These are phyloP conservation scores for Rhizopogon roseolus DNA, from an alignment of 768 basidiomycete species.

Conservation along the genomic window DNA sequence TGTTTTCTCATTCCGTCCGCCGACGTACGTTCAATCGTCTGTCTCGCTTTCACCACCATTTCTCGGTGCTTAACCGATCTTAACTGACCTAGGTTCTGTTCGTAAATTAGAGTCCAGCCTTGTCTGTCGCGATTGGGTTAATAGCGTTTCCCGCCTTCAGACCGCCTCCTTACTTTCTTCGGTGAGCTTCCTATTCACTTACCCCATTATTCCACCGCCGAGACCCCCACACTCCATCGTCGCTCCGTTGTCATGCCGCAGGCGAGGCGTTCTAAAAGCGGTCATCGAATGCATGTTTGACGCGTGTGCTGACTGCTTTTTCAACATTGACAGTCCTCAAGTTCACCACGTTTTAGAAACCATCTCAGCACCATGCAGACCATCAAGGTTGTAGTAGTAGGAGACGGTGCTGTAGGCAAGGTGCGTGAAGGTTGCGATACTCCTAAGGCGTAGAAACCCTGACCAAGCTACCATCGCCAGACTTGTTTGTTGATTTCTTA, in stretches of 20 bases:
- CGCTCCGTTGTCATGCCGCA: constrained; percentile 27
- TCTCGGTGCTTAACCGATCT: constrained; percentile 1
- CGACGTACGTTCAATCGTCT: constrained; percentile 15
- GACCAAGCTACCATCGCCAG: constrained; percentile 32
- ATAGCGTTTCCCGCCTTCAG: constrained; percentile 12
- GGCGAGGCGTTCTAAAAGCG: constrained; percentile 16
- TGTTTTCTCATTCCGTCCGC: constrained; percentile 5
- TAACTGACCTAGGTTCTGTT: constrained; percentile 17
- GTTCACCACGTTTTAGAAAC: constrained; percentile 12
- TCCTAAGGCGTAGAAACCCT: background rate
- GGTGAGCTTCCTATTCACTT: constrained; percentile 17
- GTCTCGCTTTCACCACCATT: background rate
- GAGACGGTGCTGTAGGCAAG: constrained; percentile 98
- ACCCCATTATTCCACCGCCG: constrained; percentile 4
- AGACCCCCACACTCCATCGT: constrained; percentile 13
- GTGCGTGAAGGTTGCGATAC: constrained; percentile 39
- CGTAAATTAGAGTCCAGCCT: constrained; percentile 18
- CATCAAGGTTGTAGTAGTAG: constrained; percentile 96
- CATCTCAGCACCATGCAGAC: constrained; percentile 68
- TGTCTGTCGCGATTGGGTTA: constrained; percentile 23
- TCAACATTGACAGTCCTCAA: constrained; percentile 5
- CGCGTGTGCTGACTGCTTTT: constrained; percentile 8
- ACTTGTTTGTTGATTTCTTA: constrained; percentile 96
- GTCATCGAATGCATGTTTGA: constrained; percentile 17
- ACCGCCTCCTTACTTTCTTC: constrained; percentile 13